phyloP scores from a whole-genome alignment of 495 filamentous ascomycete genomes.

The Xylaria acuta region DNA sequence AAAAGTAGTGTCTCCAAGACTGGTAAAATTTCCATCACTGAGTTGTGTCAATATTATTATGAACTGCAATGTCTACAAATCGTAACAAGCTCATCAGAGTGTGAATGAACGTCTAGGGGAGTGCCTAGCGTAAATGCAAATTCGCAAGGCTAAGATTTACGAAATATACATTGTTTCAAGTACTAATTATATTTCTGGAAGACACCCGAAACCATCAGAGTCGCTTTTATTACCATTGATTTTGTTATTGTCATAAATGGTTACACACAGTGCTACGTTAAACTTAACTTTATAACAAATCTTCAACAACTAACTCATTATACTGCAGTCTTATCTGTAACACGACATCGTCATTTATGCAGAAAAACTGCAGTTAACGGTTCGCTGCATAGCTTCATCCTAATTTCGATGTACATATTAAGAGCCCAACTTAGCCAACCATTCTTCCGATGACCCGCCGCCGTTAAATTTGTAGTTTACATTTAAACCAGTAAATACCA shows the following conservation, averaged over 20 bases:
- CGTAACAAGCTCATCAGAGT: background rate
- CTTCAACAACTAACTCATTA: background rate
- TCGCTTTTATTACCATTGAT: background rate
- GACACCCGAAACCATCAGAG: background rate
- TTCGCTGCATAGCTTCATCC: background rate
- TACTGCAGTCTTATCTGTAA: background rate
- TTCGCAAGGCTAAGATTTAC: background rate
- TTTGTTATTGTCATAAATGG: background rate
- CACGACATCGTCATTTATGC: background rate
- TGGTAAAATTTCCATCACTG: background rate
- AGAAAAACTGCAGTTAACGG: background rate
- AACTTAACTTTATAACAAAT: background rate
- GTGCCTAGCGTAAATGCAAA: background rate
- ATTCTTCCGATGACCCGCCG: background rate
- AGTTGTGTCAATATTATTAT: background rate
- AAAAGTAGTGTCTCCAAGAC: background rate
- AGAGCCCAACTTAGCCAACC: background rate
- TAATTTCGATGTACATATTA: too few relatives aligned
- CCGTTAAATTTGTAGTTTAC: background rate
- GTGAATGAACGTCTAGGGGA: background rate
- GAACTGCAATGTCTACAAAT: background rate
- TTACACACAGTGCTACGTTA: background rate
- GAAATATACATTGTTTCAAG: background rate
- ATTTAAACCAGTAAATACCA: background rate
- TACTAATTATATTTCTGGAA: background rate